Evolutionary conservation across 139 green algal species (phyloP).

Genomic region (Ettlia oleoabundans): DNA sequence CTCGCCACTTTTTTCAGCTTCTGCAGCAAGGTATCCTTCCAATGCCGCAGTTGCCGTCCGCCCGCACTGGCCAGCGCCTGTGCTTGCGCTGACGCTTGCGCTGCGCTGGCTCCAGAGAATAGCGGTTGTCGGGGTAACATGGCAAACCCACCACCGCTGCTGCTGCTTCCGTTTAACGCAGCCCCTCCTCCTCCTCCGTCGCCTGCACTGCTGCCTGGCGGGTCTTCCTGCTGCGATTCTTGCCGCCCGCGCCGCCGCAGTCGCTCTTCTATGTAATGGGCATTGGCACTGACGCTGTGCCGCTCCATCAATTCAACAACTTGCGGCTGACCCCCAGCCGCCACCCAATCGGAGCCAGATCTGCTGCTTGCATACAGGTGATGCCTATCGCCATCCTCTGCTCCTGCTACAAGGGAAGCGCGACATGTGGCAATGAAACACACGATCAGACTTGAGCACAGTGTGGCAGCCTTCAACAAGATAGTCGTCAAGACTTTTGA

Average conservation of each 20-base stretch:
- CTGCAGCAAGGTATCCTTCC: conserved; percentile 46
- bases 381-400: conserved; percentile 16
- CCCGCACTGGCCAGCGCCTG: not conserved
- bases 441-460: too few species aligned
- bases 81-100: not conserved
- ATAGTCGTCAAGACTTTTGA: too few species aligned
- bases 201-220: conserved; percentile 15
- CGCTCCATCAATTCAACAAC: conserved; percentile 55
- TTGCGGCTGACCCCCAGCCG: not conserved
- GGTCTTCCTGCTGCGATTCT: conserved; percentile 24
- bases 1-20: conserved; percentile 64
- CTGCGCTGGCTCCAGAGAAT: not conserved
- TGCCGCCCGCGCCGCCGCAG: conserved; percentile 29
- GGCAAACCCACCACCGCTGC: not conserved
- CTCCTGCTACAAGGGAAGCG: not conserved
- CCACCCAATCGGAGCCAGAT: conserved; percentile 3
- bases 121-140: not conserved
- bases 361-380: conserved; percentile 20
- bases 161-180: not conserved
- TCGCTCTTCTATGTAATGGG: conserved; percentile 23
- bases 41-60: conserved; percentile 29
- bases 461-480: too few species aligned
- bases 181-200: not conserved
- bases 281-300: not conserved
- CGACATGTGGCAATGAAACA: not conserved